Evolutionary conservation across 2,329 filamentous ascomycete species (phyloP).

Genomic region (Purpureocillium lavendulum): DNA sequence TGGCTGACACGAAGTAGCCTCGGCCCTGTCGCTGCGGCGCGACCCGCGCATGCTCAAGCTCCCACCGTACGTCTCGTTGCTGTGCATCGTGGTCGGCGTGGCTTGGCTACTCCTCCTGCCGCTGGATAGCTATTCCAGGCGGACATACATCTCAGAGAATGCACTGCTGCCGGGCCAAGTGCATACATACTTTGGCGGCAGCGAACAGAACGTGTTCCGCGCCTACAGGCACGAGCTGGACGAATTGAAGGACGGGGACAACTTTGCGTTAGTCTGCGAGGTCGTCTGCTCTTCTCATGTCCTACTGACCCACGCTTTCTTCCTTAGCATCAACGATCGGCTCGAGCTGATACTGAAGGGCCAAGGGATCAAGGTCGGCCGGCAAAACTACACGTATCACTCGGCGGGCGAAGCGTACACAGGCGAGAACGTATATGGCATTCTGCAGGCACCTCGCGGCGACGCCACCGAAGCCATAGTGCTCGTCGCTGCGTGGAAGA

Average conservation of each 20-base stretch:
- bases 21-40: conserved; percentile 62
- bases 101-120: conserved; percentile 87
- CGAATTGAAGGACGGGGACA: conserved; percentile 43
- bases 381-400: conserved; percentile 80
- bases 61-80: conserved; percentile 77
- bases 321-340: conserved; percentile 53
- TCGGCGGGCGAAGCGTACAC: conserved; percentile 65
- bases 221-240: conserved; percentile 83
- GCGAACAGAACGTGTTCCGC: conserved; percentile 88
- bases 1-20: conserved; percentile 27
- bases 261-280: conserved; percentile 43
- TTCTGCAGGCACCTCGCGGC: conserved; percentile 85
- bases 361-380: conserved; percentile 77
- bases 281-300: too few relatives aligned
- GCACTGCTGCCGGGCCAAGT: conserved; percentile 92
- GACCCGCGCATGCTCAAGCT: conserved; percentile 76
- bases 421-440: conserved; percentile 88
- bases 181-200: conserved; percentile 94
- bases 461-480: conserved; percentile 98
- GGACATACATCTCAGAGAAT: conserved; percentile 96
- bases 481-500: conserved; percentile 80
- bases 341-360: conserved; percentile 69
- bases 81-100: conserved; percentile 79
- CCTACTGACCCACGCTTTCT: conserved; percentile 1
- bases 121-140: conserved; percentile 80